Percentiles rank a stretch among this genome's conserved stretches.
Evolutionary conservation across 31 red algal species (phyloP).

Genomic region (Porphyra umbilicalis): DNA sequence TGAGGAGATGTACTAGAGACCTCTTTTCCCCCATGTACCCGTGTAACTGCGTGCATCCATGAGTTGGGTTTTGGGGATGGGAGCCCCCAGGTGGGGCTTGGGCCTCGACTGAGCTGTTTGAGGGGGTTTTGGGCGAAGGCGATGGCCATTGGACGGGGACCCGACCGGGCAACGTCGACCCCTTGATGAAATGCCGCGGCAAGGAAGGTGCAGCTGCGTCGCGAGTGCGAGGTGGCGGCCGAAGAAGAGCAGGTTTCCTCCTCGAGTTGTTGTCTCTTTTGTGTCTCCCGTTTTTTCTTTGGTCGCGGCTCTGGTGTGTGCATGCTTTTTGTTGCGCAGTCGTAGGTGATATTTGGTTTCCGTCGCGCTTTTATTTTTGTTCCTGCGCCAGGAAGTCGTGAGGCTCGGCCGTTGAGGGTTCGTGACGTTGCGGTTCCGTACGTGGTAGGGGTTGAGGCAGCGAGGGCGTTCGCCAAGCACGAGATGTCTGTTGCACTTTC

Average conservation of each 20-base stretch:
- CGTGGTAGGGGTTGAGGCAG: not conserved
- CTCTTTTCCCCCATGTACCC: not conserved
- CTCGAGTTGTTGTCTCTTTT: not conserved
- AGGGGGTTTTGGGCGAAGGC: not conserved
- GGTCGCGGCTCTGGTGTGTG: not conserved
- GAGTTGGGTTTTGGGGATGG: conserved; percentile 1
- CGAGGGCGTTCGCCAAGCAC: no score
- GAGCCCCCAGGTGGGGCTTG: not conserved
- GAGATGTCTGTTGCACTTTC: no score
- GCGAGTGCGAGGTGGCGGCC: not conserved
- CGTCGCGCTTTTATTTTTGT: not conserved
- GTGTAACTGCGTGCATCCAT: not conserved
- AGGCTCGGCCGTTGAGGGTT: no score
- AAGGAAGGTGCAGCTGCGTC: not conserved
- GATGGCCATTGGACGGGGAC: not conserved
- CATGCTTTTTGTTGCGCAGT: not conserved
- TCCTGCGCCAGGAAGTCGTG: no score
- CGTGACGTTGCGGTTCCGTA: not conserved
- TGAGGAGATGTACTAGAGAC: conserved; percentile 17
- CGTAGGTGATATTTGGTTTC: conserved; percentile 1
- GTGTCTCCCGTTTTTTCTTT: not conserved
- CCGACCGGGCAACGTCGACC: not conserved
- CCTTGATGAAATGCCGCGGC: not conserved
- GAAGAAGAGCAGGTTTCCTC: not conserved
- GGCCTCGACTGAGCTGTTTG: not conserved